Evolutionary conservation across 2,329 filamentous ascomycete genomes (phyloP), one percentile per base, ranked within the genome.

Genomic region (Aspergillus sp.): DNA sequence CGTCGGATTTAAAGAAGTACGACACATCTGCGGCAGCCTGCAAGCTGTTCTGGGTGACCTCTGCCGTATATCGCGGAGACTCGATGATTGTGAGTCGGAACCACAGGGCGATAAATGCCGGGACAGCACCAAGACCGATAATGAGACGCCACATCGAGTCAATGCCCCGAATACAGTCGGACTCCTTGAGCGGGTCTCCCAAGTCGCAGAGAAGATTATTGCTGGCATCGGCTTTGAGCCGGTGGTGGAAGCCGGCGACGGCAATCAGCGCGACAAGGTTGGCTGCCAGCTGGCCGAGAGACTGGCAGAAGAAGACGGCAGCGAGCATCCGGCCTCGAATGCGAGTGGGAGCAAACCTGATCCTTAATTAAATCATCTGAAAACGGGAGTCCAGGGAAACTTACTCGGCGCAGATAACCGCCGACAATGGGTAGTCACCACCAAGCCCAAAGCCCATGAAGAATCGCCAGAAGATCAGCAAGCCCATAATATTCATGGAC

Each of bases 291-390:
- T 93, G 89, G 19, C 90, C 90, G 50, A 93, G 82, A 63, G 90
- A 89, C 73, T 95, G 90, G 88, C 91, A 92, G 66, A 89, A 88
- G 68, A 93, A 93, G 55, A 93, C 90, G 20, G 88, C 82, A 41
- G 86, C 89, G 85, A 93, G 91, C 87, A 93, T 93, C 62, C 89
- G 89, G 62, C 89, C 89, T 72, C 90, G 81, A 17, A 62, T 60
- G 11, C 56, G 61, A 3, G 60, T 68, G 15, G 62, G 61, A 48
- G 68, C 73, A 78, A 81, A 87, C 39, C 60, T 20, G 19, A 20
- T 20, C 19, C 19, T 20, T 20, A 20, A 20, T 20, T 20, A 20
- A 20, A 20, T 20, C 19, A 20, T 20, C 19, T 20, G n/a, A 20
- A 20, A 20, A 20, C 20, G 20, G 20, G 20, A 20, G 20, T 20